These are phyloP conservation scores for Suillus plorans DNA, from an alignment of 768 basidiomycete species.

Conservation along the genomic window DNA sequence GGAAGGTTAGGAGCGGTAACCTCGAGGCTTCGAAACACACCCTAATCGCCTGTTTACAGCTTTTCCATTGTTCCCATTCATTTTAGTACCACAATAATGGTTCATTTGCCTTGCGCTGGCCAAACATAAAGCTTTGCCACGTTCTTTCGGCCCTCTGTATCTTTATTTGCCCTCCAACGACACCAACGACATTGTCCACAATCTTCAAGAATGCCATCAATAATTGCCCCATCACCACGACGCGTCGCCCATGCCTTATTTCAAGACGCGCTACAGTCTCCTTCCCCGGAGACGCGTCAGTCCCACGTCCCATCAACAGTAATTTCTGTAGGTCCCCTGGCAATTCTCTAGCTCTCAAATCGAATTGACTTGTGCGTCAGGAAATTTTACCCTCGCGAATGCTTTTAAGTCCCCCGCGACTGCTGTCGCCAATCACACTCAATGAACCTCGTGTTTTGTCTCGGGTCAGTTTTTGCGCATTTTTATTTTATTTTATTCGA, in stretches of 20 bases:
- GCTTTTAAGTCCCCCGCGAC: slow-evolving; percentile 30
- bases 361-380: slow-evolving; percentile 18
- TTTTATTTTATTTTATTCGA: background rate
- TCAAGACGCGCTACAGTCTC: slow-evolving; percentile 6
- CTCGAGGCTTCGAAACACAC: slow-evolving; percentile 19
- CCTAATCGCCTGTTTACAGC: slow-evolving; percentile 17
- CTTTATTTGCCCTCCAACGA: slow-evolving; percentile 23
- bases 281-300: slow-evolving; percentile 2
- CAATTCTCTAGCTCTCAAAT: background rate
- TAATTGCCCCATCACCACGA: slow-evolving; percentile 42
- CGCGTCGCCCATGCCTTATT: slow-evolving; percentile 21
- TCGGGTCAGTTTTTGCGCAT: slow-evolving; percentile 16
- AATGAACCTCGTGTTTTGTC: slow-evolving; percentile 25
- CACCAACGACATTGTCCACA: slow-evolving; percentile 13
- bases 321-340: slow-evolving; percentile 7
- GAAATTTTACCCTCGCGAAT: slow-evolving; percentile 21
- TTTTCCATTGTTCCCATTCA: slow-evolving; percentile 27
- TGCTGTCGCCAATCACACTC: slow-evolving; percentile 40
- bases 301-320: background rate
- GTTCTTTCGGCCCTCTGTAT: slow-evolving; percentile 33
- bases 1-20: slow-evolving; percentile 14
- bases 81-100: slow-evolving; percentile 20
- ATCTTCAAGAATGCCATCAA: slow-evolving; percentile 36
- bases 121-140: slow-evolving; percentile 29
- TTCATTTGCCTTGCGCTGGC: slow-evolving; percentile 18